Conservation (phyloP, 768 basidiomycete species). For the Boletus vinaceobasis region DNA sequence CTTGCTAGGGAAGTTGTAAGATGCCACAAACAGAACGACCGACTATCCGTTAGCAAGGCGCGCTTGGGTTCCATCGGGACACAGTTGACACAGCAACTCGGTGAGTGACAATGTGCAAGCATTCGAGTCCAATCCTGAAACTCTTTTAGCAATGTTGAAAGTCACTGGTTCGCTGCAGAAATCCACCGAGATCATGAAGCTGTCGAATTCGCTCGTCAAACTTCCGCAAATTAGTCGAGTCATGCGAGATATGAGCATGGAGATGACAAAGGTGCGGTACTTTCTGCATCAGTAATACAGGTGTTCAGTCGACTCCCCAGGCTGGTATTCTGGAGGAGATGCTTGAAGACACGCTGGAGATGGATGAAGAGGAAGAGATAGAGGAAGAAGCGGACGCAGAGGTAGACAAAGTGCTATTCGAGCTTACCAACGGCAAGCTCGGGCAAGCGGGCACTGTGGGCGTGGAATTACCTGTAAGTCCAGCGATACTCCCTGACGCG, state of each 20-base stretch:
- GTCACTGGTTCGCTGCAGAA: slow-evolving; percentile 97
- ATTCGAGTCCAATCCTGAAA: neutral
- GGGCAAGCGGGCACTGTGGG: slow-evolving; percentile 76
- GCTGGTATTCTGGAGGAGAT: slow-evolving; percentile 98
- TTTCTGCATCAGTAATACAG: neutral
- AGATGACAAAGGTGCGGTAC: slow-evolving; percentile 89
- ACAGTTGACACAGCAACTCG: slow-evolving; percentile 88
- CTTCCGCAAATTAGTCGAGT: slow-evolving; percentile 88
- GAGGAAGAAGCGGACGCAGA: slow-evolving; percentile 97
- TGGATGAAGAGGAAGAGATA: slow-evolving; percentile 92
- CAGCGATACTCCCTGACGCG: neutral
- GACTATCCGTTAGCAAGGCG: slow-evolving; percentile 90
- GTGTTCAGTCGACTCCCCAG: slow-evolving; percentile 39
- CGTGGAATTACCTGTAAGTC: slow-evolving; percentile 71
- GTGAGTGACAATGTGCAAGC: slow-evolving; percentile 44
- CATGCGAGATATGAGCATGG: slow-evolving; percentile 99
- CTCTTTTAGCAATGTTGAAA: slow-evolving; percentile 79
- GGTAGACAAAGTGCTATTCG: slow-evolving; percentile 94
- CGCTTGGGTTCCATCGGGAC: slow-evolving; percentile 84
- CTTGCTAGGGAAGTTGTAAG: slow-evolving; percentile 93
- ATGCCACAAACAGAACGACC: slow-evolving; percentile 91
- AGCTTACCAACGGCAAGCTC: slow-evolving; percentile 94
- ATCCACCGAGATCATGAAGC: slow-evolving; percentile 98
- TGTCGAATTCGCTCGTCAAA: slow-evolving; percentile 89
- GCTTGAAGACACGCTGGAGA: slow-evolving; percentile 88